Evolutionary conservation across 345 rosid species (phyloP).

Genomic region (Arabis alpina): DNA sequence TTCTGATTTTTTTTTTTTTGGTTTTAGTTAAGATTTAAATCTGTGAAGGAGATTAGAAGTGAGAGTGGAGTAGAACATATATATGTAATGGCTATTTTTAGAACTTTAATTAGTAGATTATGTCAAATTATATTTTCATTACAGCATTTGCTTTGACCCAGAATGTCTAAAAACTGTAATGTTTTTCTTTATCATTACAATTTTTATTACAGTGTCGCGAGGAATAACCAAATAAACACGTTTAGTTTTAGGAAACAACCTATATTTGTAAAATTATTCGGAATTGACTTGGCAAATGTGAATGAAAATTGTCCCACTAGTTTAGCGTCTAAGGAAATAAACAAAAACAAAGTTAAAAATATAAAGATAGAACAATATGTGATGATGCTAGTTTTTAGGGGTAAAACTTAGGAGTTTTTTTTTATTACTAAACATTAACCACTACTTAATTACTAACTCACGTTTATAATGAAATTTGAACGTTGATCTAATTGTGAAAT

Average conservation of each 20-base stretch:
- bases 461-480: too few relatives aligned
- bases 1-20: slow-evolving; percentile 1
- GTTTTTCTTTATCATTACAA: background rate
- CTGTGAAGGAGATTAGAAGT: slow-evolving; percentile 16
- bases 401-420: slow-evolving; percentile 23
- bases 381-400: slow-evolving; percentile 43
- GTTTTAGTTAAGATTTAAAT: slow-evolving; percentile 20
- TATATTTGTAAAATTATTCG: slow-evolving; percentile 21
- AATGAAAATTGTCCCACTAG: slow-evolving; percentile 16
- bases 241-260: background rate
- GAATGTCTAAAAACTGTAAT: slow-evolving; percentile 21
- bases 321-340: slow-evolving; percentile 20
- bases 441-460: background rate
- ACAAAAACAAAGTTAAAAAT: slow-evolving; percentile 24
- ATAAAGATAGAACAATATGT: slow-evolving; percentile 11
- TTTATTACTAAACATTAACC: background rate
- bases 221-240: background rate
- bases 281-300: slow-evolving; percentile 36
- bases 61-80: slow-evolving; percentile 11
- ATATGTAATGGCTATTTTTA: slow-evolving; percentile 33
- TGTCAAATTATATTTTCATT: slow-evolving; percentile 5
- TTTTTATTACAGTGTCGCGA: slow-evolving; percentile 10
- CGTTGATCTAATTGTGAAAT: too few relatives aligned
- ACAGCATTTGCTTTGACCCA: slow-evolving; percentile 33
- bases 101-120: background rate